Base-by-base conservation (phyloP, 2,329 filamentous ascomycete species). In the Penicillium olsonii region DNA sequence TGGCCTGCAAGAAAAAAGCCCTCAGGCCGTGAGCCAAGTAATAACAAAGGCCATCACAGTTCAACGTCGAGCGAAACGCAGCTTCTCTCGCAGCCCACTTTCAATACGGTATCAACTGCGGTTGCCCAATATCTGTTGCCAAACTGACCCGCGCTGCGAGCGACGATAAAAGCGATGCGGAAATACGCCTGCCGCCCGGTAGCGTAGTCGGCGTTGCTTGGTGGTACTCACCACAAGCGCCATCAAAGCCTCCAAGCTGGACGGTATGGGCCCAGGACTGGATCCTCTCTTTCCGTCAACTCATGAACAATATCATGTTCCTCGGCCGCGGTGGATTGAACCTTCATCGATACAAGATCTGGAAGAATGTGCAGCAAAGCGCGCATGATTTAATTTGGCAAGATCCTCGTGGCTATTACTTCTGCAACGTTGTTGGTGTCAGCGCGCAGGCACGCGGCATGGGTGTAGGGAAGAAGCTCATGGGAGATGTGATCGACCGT, bases 401-500 rank as follows among this genome's bases (percentile, higher is more conserved):
- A 0, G 84, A 87, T 48, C 75, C 79, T 0, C 74, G 78, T 5
- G 87, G 87, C 0, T 90, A 90, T 62, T 90, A 88, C 62, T 90
- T 90, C 57, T 85, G 87, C 56, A 90, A 90, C 61, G 87, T 90
- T 53, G 82, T 90, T 60, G 85, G 86, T 0, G 86, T 90, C 1
- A 66, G 82, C 14, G 84, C 85, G 0, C 78, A 83, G 41, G 78
- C 78, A 26, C 86, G 89, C 64, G 84, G 85, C 0, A 81, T 78
- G 59, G 87, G 87, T 0, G 79, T 90, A 2, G 87, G 86, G 0
- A 81, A 81, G 52, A 75, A 77, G 54, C 68, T 90, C 59, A 85
- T 89, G 71, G 75, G 83, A 57, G 75, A 77, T 37, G 84, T 90
- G 6, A 83, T 84, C 14, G 74, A 78, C 34, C 72, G 72, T 60